These are phyloP conservation scores for Scheffersomyces coipomensis DNA, from an alignment of 805 yeast species.

Conservation along the genomic window DNA sequence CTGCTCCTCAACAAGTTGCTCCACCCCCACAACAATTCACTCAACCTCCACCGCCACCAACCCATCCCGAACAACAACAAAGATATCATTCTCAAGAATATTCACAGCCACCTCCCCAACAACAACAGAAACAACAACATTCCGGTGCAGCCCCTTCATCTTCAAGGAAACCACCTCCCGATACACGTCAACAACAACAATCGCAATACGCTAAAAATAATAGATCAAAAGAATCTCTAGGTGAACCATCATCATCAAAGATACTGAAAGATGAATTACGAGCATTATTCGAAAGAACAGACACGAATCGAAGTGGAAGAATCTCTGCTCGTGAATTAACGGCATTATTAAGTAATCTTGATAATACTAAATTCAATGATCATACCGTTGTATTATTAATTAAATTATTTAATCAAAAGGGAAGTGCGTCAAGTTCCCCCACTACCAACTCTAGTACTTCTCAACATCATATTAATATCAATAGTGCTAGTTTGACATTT, in stretches of 20 bases:
- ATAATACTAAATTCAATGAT: conserved; percentile 59
- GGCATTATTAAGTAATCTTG: conserved; percentile 59
- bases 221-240: conserved; percentile 20
- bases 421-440: conserved; percentile 9
- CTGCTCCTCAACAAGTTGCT: conserved; percentile 4
- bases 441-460: conserved; percentile 14
- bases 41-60: conserved; percentile 35
- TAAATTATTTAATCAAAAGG: conserved; percentile 48
- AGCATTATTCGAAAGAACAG: conserved; percentile 53
- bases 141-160: conserved; percentile 4
- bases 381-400: conserved; percentile 64
- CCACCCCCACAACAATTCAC: conserved; percentile 11
- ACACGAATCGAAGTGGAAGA: conserved; percentile 51
- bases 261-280: conserved; percentile 47
- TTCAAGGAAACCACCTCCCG: conserved; percentile 8
- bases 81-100: conserved; percentile 10
- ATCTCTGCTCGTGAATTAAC: conserved; percentile 59
- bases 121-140: conserved; percentile 7
- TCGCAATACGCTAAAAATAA: conserved; percentile 5
- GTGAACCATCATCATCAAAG: conserved; percentile 24
- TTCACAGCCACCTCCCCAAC: conserved; percentile 9
- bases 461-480: conserved; percentile 7
- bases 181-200: neutral
- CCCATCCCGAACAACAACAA: conserved; percentile 19
- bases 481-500: conserved; percentile 31